Conservation (phyloP, 2,329 filamentous ascomycete species). For the Aspergillus tubingensis region DNA sequence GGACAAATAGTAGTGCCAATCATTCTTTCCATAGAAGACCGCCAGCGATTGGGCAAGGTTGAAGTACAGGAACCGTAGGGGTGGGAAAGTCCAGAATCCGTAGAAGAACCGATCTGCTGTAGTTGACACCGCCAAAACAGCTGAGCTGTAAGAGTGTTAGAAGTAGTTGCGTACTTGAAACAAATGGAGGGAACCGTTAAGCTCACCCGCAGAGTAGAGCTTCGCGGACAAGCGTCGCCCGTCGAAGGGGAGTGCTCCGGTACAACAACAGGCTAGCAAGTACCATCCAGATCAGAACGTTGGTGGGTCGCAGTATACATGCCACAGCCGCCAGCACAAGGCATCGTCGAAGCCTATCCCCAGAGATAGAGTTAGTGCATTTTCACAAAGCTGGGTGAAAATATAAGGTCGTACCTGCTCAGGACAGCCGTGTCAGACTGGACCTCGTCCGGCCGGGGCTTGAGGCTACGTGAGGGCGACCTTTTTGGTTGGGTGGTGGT, state of each 20-base stretch:
- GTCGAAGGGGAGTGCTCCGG: slow-evolving; percentile 44
- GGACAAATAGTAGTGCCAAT: slow-evolving; percentile 88
- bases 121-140: slow-evolving; percentile 64
- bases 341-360: slow-evolving; percentile 59
- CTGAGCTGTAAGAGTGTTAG: slow-evolving; percentile 28
- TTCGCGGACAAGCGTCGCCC: slow-evolving; percentile 63
- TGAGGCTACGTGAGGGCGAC: not conserved
- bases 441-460: not conserved
- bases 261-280: slow-evolving; percentile 60
- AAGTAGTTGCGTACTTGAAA: slow-evolving; percentile 15
- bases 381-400: not conserved
- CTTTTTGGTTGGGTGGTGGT: not conserved
- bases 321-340: slow-evolving; percentile 77
- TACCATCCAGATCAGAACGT: slow-evolving; percentile 78
- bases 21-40: slow-evolving; percentile 88
- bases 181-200: not conserved
- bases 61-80: slow-evolving; percentile 83
- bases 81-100: slow-evolving; percentile 82
- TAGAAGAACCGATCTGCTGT: slow-evolving; percentile 78
- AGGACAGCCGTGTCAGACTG: slow-evolving; percentile 18
- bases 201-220: slow-evolving; percentile 59
- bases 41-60: slow-evolving; percentile 86
- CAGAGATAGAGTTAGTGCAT: not conserved
- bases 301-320: slow-evolving; percentile 85
- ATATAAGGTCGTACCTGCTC: slow-evolving; percentile 26